Evolutionary conservation across 768 basidiomycete genomes (phyloP).

Genomic region (Pleurotus tuoliensis): DNA sequence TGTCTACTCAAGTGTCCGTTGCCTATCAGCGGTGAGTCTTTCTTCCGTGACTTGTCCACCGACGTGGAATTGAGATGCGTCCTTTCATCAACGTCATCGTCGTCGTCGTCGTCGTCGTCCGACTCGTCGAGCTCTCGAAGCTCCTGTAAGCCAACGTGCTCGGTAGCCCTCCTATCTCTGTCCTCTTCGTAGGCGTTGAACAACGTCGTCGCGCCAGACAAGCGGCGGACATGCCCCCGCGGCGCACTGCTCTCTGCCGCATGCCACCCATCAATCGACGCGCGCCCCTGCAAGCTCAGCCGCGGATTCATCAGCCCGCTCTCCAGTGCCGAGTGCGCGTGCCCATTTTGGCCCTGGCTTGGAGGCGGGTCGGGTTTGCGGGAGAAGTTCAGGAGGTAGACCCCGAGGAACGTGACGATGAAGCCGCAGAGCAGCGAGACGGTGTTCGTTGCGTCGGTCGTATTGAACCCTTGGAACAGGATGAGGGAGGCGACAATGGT

Average conservation of each 20-base stretch:
- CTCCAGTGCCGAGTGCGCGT: conserved; percentile 52
- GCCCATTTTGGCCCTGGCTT: conserved; percentile 26
- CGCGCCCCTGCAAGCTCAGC: conserved; percentile 74
- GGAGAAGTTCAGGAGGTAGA: conserved; percentile 88
- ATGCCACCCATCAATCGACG: conserved; percentile 75
- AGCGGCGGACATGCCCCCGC: conserved; percentile 57
- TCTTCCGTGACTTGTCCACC: conserved; percentile 15
- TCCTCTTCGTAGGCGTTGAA: conserved; percentile 75
- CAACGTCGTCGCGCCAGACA: conserved; percentile 58
- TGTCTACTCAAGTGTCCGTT: conserved; percentile 14
- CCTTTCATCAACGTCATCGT: conserved; percentile 45
- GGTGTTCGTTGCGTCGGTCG: conserved; percentile 74
- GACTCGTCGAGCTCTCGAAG: conserved; percentile 69
- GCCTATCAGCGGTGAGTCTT: conserved; percentile 8
- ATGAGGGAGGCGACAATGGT: conserved; percentile 94
- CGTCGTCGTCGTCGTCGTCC: conserved; percentile 44
- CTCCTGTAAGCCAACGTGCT: conserved; percentile 53
- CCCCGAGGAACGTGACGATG: conserved; percentile 90
- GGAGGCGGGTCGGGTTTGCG: conserved; percentile 48
- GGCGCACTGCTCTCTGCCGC: conserved; percentile 17
- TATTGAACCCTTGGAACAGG: conserved; percentile 97
- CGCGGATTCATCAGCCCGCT: conserved; percentile 72
- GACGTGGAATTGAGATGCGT: conserved; percentile 26
- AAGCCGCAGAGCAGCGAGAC: conserved; percentile 89
- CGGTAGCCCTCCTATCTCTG: conserved; percentile 22